Percentiles rank a stretch among this genome's conserved stretches.
phyloP scores from a whole-genome alignment of 1,139 yeast species.

The Suhomyces bolitotheri region DNA sequence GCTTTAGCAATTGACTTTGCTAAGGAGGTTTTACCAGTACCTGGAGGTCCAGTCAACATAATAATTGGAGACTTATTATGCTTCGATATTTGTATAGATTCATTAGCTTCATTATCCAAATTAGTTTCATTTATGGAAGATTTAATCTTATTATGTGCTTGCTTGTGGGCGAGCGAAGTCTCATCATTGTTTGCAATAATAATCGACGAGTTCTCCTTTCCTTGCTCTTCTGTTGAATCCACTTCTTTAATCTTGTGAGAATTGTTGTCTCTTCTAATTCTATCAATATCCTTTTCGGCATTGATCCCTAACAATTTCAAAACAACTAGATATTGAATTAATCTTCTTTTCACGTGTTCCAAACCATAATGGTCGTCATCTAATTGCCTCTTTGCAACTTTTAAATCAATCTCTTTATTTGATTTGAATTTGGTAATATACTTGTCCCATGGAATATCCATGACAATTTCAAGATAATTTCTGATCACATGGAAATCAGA shows the following conservation, averaged over 20 bases:
- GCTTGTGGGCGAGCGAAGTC: constrained; percentile 28
- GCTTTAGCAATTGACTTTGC: constrained; percentile 87
- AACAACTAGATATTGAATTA: constrained; percentile 80
- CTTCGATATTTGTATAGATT: constrained; percentile 32
- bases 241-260: constrained; percentile 7
- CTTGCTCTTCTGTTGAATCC: constrained; percentile 8
- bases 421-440: constrained; percentile 39
- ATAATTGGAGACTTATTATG: constrained; percentile 68
- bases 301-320: constrained; percentile 58
- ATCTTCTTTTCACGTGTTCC: constrained; percentile 74
- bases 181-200: constrained; percentile 43
- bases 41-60: constrained; percentile 90
- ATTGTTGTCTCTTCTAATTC: constrained; percentile 13
- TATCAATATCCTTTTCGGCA: constrained; percentile 32
- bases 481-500: constrained; percentile 76
- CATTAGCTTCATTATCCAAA: constrained; percentile 13
- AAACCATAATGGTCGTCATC: constrained; percentile 86
- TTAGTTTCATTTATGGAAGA: constrained; percentile 21
- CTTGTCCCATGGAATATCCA: constrained; percentile 66
- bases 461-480: constrained; percentile 67
- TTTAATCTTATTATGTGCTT: constrained; percentile 30
- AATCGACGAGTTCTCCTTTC: constrained; percentile 21
- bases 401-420: constrained; percentile 53
- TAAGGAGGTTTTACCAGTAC: constrained; percentile 90
- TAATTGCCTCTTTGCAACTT: constrained; percentile 56